Conservation (phyloP, 768 basidiomycete genomes). For the Suillus paluster region DNA sequence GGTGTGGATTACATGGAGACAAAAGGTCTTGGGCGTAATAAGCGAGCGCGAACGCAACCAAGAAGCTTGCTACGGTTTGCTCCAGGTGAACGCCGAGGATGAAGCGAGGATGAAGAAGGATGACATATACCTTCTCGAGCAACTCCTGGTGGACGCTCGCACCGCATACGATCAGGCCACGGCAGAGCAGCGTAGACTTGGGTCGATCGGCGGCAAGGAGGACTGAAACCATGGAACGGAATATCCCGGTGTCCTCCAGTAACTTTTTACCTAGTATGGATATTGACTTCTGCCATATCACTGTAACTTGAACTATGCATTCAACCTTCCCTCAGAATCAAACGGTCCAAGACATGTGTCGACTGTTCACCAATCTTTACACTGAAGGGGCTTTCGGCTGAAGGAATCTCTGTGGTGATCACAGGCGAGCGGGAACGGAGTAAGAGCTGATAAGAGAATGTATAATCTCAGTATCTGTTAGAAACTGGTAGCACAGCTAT, state of each 20-base stretch:
- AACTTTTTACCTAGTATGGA: not conserved
- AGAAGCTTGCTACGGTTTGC: not conserved
- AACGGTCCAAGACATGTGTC: not conserved
- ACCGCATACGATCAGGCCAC: not conserved
- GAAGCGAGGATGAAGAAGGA: not conserved
- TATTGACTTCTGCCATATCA: not conserved
- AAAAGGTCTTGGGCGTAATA: not conserved
- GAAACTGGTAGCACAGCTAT: no score
- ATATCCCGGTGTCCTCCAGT: no score
- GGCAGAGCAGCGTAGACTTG: not conserved
- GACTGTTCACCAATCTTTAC: not conserved
- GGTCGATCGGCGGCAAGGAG: not conserved
- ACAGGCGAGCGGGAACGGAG: no score
- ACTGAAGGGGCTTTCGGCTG: no score
- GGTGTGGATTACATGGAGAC: constrained; percentile 9
- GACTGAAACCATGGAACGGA: not conserved
- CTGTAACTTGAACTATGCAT: not conserved
- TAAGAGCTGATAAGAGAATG: no score
- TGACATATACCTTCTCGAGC: not conserved
- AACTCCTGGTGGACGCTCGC: not conserved
- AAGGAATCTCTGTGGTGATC: no score
- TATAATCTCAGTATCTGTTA: no score
- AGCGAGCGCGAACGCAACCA: not conserved
- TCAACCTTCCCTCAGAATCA: not conserved
- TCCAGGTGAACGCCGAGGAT: not conserved